Evolutionary conservation across 768 basidiomycete genomes (phyloP).

Genomic region (Auricularia heimuer): DNA sequence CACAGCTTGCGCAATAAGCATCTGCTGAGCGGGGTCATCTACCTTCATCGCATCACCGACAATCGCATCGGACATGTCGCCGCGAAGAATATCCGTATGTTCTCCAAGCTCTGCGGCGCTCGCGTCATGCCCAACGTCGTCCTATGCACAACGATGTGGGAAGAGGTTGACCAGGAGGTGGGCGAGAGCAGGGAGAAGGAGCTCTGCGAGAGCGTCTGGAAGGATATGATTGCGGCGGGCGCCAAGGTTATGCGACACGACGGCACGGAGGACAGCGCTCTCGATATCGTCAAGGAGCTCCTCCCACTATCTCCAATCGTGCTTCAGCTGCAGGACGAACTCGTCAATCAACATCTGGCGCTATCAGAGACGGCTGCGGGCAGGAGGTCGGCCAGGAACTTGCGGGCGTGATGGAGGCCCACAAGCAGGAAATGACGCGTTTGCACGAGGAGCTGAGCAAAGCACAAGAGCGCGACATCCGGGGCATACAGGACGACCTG

Average conservation of each 20-base stretch:
- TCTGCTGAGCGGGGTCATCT: slow-evolving; percentile 6
- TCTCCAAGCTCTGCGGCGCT: slow-evolving; percentile 6
- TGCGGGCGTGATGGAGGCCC: slow-evolving; percentile 35
- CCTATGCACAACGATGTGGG: slow-evolving; percentile 9
- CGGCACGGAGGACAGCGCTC: slow-evolving; percentile 10
- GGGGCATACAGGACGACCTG: not conserved
- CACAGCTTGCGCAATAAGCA: not conserved
- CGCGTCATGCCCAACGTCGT: slow-evolving; percentile 4
- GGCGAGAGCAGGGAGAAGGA: slow-evolving; percentile 12
- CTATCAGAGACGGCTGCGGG: slow-evolving; percentile 43
- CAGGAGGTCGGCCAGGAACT: slow-evolving; percentile 41
- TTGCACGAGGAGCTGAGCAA: slow-evolving; percentile 26
- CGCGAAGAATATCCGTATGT: slow-evolving; percentile 2
- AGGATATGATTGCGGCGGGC: slow-evolving; percentile 13
- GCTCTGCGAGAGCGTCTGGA: slow-evolving; percentile 13
- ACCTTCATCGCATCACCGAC: slow-evolving; percentile 6
- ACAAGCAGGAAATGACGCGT: slow-evolving; percentile 37
- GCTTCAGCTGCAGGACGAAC: slow-evolving; percentile 42
- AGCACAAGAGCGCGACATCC: slow-evolving; percentile 3
- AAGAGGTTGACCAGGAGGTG: slow-evolving; percentile 7
- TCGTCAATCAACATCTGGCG: slow-evolving; percentile 39
- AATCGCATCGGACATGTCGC: not conserved
- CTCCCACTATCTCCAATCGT: slow-evolving; percentile 6
- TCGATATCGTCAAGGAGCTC: slow-evolving; percentile 5
- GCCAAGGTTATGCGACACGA: slow-evolving; percentile 14